Evolutionary conservation across 371 early-diverging fungal genomes (phyloP), one percentile per base, ranked within the genome.

Genomic region (Rhizopus stolonifer): DNA sequence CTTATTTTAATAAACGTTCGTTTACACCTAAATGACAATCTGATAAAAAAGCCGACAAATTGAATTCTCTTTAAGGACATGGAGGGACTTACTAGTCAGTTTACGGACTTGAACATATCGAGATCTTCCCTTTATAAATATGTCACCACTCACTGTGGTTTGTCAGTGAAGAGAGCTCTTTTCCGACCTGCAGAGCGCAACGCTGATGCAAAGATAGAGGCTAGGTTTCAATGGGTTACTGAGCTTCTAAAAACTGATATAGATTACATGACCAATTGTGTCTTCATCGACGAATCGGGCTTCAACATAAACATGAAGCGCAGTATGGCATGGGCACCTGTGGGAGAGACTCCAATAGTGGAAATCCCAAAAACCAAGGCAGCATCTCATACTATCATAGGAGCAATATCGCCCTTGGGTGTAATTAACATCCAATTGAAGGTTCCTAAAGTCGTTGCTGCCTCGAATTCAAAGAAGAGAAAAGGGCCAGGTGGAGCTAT

Each of bases 1-100:
- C 47, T 47, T 47, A 33, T 47, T 47, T 47, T 47, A 47, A 47
- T 33, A 47, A 47, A 47, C 47, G 33, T 47, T 47, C 47, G 19
- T 47, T 47, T 33, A 47, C 33, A 33, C 33, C 47, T 47, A 46
- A 46, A 46, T 46, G 46, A 46, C 46, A 46, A 46, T 46, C 46
- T 46, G 29, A 46, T 46, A 46, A 46, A 46, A 29, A 26, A 29
- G 10, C 29, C 29, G 29, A 18, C 19, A 47, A 47, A 47, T 47
- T 47, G 47, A 47, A 33, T 32, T 47, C 47, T 49, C 34, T 49
- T 36, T 9, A 49, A 36, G 38, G 38, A 49, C 49, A 49, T n/a
- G n/a, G n/a, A n/a, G n/a, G n/a, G n/a, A n/a, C n/a, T n/a, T n/a
- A n/a, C n/a, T n/a, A n/a, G n/a, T n/a, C n/a, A n/a, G n/a, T n/a